Conservation (phyloP, 441 rosid genomes). For the Aquilaria agallochum region DNA sequence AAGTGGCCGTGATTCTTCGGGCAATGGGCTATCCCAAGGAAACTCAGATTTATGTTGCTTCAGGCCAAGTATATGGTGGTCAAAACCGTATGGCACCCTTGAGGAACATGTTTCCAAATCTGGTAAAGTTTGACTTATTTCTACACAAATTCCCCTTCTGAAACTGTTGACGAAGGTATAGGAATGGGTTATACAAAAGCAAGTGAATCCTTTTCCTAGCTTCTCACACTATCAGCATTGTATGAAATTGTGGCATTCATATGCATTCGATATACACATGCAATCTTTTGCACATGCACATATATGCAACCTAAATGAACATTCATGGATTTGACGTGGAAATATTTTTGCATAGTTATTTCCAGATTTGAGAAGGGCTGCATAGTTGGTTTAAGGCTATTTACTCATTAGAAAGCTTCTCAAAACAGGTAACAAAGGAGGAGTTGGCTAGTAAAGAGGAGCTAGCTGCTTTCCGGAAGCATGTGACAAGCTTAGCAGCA, state of each 20-base stretch:
- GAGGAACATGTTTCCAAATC: slow-evolving; percentile 94
- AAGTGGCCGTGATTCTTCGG: slow-evolving; percentile 94
- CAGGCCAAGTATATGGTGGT: slow-evolving; percentile 98
- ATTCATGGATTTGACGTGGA: too few relatives aligned
- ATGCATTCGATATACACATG: too few relatives aligned
- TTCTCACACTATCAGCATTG: too few relatives aligned
- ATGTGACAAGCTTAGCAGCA: slow-evolving; percentile 97
- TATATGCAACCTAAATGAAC: too few relatives aligned
- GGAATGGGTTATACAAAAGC: background rate
- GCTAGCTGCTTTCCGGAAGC: slow-evolving; percentile 78
- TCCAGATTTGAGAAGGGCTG: too few relatives aligned
- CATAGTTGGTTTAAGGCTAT: background rate
- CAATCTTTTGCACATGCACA: too few relatives aligned
- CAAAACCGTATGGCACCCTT: slow-evolving; percentile 99
- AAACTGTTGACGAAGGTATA: background rate
- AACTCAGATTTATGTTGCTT: slow-evolving; percentile 98
- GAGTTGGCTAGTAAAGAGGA: slow-evolving; percentile 85
- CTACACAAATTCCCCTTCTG: background rate
- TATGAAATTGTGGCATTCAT: too few relatives aligned
- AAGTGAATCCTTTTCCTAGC: too few relatives aligned
- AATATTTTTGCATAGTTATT: too few relatives aligned
- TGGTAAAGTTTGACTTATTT: slow-evolving; percentile 40
- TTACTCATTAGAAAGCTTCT: background rate
- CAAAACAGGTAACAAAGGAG: slow-evolving; percentile 87
- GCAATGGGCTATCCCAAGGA: slow-evolving; percentile 99